Evolutionary conservation across 768 basidiomycete species (phyloP).

Genomic region (Gelatoporia subvermispora): DNA sequence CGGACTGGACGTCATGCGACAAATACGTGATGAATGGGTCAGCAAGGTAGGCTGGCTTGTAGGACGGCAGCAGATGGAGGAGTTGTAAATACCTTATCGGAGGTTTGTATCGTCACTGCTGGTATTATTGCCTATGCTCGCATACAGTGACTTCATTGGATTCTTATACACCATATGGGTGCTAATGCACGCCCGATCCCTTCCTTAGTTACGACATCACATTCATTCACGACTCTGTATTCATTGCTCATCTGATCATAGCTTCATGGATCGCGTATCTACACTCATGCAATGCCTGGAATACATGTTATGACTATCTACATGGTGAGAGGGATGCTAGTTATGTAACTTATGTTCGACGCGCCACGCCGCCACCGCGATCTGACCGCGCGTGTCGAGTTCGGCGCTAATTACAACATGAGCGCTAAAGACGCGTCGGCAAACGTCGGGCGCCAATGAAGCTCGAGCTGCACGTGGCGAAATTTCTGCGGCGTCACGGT

Average conservation of each 20-base stretch:
- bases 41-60: slow-evolving; percentile 76
- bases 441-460: not conserved
- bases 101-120: not conserved
- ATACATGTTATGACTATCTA: no score
- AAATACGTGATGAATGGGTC: slow-evolving; percentile 63
- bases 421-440: no score
- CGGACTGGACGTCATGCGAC: slow-evolving; percentile 37
- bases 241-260: not conserved
- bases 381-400: no score
- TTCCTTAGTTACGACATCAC: not conserved
- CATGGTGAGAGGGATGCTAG: not conserved
- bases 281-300: not conserved
- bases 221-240: not conserved
- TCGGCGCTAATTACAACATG: no score
- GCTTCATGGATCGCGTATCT: not conserved
- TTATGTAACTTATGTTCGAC: no score
- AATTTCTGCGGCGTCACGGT: not conserved
- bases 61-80: slow-evolving; percentile 39
- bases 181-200: no score
- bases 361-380: no score
- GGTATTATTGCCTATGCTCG: slow-evolving; percentile 6
- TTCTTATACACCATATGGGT: not conserved
- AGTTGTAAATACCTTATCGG: slow-evolving; percentile 20
- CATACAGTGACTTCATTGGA: not conserved
- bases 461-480: slow-evolving; percentile 15